Evolutionary conservation across 345 rosid genomes (phyloP).

Genomic region (Corchorus olitorius): DNA sequence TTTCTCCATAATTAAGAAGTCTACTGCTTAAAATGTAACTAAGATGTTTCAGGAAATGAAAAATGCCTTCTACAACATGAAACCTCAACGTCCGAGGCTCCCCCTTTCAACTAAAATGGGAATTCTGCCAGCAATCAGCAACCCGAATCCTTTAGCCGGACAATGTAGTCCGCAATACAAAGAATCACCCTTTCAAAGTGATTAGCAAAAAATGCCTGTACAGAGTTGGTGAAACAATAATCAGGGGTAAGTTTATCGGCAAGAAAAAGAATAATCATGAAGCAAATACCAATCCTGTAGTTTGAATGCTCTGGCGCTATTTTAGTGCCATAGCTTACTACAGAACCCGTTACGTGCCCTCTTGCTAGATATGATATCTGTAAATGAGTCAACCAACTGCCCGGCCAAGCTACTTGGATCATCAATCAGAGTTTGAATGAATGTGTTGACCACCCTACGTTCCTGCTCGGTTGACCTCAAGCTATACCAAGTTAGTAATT

Average conservation of each 20-base stretch:
- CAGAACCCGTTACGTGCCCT: constrained; percentile 67
- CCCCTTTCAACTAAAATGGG: constrained; percentile 14
- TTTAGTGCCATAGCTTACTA: constrained; percentile 61
- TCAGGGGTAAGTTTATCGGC: constrained; percentile 29
- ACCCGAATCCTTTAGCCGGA: constrained; percentile 36
- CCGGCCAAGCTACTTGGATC: constrained; percentile 92
- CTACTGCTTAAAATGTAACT: constrained; percentile 22
- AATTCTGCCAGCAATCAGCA: constrained; percentile 31
- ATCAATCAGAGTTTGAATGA: constrained; percentile 78
- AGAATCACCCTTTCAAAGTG: constrained; percentile 31
- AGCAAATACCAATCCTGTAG: constrained; percentile 30
- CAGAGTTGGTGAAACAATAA: constrained; percentile 36
- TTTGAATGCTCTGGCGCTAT: constrained; percentile 24
- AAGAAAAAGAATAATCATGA: constrained; percentile 33
- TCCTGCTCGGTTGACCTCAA: constrained; percentile 80
- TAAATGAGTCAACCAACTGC: constrained; percentile 82
- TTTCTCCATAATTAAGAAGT: constrained; percentile 14
- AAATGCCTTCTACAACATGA: constrained; percentile 11
- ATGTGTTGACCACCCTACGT: constrained; percentile 85
- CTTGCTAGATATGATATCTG: constrained; percentile 74
- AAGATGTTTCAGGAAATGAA: constrained; percentile 14
- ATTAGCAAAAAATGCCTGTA: constrained; percentile 42
- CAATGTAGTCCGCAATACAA: constrained; percentile 29
- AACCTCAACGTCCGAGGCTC: constrained; percentile 7
- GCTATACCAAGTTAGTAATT: constrained; percentile 94